These are phyloP conservation scores for Echites panduratus DNA, from an alignment of 257 asterid species.

Conservation along the genomic window DNA sequence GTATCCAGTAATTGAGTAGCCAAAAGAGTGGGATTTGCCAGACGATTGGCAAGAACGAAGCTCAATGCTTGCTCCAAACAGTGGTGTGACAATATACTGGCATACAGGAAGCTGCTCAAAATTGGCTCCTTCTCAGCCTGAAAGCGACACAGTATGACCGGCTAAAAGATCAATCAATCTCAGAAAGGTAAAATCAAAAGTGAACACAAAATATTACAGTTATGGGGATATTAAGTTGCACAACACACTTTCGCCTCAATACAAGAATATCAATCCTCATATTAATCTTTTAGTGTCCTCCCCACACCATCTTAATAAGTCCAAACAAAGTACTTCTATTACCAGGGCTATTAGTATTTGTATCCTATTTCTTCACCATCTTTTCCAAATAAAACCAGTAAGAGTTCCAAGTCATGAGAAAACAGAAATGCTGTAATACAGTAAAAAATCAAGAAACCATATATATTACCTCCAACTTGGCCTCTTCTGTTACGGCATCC, in stretches of 20 bases:
- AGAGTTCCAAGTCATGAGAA: no score
- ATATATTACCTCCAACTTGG: slow-evolving; percentile 32
- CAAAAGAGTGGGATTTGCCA: slow-evolving; percentile 41
- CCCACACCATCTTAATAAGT: no score
- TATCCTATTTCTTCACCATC: neutral
- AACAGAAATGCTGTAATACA: neutral
- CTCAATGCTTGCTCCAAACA: slow-evolving; percentile 39
- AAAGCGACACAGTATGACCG: slow-evolving; percentile 8
- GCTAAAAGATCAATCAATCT: neutral
- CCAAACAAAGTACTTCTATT: neutral
- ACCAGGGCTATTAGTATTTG: neutral
- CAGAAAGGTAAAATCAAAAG: neutral
- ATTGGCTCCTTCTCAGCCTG: slow-evolving; percentile 51
- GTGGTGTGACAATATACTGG: slow-evolving; percentile 37
- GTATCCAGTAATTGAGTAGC: slow-evolving; percentile 40
- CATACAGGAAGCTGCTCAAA: slow-evolving; percentile 41
- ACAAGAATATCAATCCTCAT: neutral
- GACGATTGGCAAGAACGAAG: slow-evolving; percentile 43
- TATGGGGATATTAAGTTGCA: neutral
- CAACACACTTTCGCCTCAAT: neutral
- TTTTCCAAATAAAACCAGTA: no score
- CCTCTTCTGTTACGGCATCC: slow-evolving; percentile 36
- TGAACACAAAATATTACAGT: neutral
- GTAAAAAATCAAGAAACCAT: neutral
- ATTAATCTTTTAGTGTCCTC: no score